Percentiles rank a stretch among this genome's conserved stretches.
Evolutionary conservation across 805 yeast genomes (phyloP).

Genomic region (Ogataea thermomethanolica): DNA sequence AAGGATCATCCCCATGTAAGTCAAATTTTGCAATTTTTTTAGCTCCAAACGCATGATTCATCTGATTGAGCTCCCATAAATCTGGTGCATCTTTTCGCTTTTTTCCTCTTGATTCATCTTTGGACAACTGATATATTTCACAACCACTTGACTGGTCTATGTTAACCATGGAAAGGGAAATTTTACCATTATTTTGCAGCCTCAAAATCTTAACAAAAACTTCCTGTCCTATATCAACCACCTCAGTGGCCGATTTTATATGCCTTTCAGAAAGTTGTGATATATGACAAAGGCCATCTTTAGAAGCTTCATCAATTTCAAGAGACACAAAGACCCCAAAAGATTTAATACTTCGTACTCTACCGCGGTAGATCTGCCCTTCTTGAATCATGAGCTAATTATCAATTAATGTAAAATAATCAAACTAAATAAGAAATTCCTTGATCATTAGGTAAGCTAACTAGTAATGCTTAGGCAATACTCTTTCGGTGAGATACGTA

Average conservation of each 20-base stretch:
- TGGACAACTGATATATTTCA: constrained; percentile 7
- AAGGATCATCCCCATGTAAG: constrained; percentile 29
- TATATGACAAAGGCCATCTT: constrained; percentile 72
- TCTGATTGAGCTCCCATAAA: constrained; percentile 83
- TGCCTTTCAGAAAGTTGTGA: constrained; percentile 57
- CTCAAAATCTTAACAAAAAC: constrained; percentile 61
- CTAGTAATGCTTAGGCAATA: too few species aligned
- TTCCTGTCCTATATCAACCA: constrained; percentile 51
- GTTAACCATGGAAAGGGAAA: constrained; percentile 65
- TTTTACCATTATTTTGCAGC: constrained; percentile 39
- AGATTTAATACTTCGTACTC: constrained; percentile 52
- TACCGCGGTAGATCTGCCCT: constrained; percentile 57
- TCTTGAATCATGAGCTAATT: constrained; percentile 2
- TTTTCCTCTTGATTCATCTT: constrained; percentile 20
- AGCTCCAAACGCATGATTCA: constrained; percentile 41
- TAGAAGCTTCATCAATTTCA: constrained; percentile 27
- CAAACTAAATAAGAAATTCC: too few species aligned
- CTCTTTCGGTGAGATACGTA: too few species aligned
- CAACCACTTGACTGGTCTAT: constrained; percentile 69
- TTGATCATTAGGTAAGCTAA: too few species aligned
- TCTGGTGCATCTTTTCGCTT: constrained; percentile 76
- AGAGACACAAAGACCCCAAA: constrained; percentile 80
- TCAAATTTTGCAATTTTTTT: constrained; percentile 14
- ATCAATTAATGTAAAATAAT: neutral
- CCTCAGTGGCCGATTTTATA: constrained; percentile 55